Evolutionary conservation across 176 grass and related monocot species (phyloP), one percentile per base, ranked within the genome.

Genomic region (Cocos nucifera): DNA sequence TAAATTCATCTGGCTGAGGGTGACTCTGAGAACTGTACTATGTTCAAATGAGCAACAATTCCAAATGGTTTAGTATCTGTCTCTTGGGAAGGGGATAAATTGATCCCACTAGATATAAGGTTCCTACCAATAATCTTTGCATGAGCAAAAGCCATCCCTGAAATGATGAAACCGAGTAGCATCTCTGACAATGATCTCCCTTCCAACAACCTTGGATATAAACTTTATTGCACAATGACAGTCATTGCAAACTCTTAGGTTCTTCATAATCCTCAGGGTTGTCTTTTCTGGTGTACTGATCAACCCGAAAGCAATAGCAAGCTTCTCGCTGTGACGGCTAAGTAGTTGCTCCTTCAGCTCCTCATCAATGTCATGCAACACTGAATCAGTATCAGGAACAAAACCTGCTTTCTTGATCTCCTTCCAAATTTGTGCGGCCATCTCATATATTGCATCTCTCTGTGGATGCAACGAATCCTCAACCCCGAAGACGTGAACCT

Each of bases 51-150:
- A 44, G 35, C 10, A 44, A 44, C 35, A 44, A 3, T 8, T 44
- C 35, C 35, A 44, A 39, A 44, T 9, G 35, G 8, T 9, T 44
- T 44, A 10, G 8, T 44, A 44, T 44, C 9, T 44, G 35, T 44
- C 35, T 12, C 35, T 12, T 44, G 8, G 35, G 35, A 44, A 44
- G 35, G 35, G 35, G 35, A 44, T 44, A 44, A 0, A 14, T 44
- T 44, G 9, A 12, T 10, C 2, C 35, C 7, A 12, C 10, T 44
- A 3, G 1, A 44, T 9, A 9, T 44, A 69, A 23, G 9, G 59
- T 30, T 65, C n/a, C 74, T 89, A 89, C 86, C 86, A 89, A 59
- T 79, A 89, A 63, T 89, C 86, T 65, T 66, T 89, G 74, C 86
- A 89, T 0, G 86, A 85, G 54, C 86, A 89, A 6, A 76, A 53